phyloP scores from a whole-genome alignment of 116 monocot genomes.

The Phalaenopsis hybrid region DNA sequence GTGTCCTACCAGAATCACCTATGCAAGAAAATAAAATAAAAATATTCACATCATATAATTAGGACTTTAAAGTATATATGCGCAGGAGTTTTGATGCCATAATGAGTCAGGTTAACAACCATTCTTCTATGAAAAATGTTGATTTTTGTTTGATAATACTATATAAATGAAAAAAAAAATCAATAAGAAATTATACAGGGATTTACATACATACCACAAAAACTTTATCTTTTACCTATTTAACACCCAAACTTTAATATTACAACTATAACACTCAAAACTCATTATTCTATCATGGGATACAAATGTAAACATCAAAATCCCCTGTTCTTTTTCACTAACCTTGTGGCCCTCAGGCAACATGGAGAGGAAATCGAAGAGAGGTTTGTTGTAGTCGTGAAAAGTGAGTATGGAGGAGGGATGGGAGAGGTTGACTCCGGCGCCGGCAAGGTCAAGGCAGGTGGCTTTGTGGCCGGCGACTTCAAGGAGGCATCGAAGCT shows the following conservation, averaged over 20 bases:
- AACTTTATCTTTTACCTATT: no score
- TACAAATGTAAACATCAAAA: no score
- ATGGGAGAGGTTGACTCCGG: slow-evolving; percentile 33
- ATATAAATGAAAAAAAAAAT: no score
- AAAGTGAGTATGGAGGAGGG: slow-evolving; percentile 24
- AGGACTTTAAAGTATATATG: not conserved
- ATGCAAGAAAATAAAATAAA: not conserved
- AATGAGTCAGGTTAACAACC: no score
- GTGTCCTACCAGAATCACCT: slow-evolving; percentile 53
- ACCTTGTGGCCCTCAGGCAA: slow-evolving; percentile 38
- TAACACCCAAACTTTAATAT: no score
- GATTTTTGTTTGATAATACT: no score
- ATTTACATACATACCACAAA: no score
- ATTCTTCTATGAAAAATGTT: no score
- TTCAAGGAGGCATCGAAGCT: slow-evolving; percentile 29
- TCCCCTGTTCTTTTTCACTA: not conserved
- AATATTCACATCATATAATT: not conserved
- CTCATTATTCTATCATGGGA: no score
- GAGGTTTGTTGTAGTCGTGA: slow-evolving; percentile 39
- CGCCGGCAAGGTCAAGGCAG: slow-evolving; percentile 39
- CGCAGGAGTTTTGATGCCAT: no score
- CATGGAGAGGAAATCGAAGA: slow-evolving; percentile 34
- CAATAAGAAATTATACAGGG: no score
- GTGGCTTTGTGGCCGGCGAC: slow-evolving; percentile 31
- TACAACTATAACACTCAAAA: no score